Base-by-base conservation (phyloP, 2,329 filamentous ascomycete genomes). In the Aspergillus caelatus region DNA sequence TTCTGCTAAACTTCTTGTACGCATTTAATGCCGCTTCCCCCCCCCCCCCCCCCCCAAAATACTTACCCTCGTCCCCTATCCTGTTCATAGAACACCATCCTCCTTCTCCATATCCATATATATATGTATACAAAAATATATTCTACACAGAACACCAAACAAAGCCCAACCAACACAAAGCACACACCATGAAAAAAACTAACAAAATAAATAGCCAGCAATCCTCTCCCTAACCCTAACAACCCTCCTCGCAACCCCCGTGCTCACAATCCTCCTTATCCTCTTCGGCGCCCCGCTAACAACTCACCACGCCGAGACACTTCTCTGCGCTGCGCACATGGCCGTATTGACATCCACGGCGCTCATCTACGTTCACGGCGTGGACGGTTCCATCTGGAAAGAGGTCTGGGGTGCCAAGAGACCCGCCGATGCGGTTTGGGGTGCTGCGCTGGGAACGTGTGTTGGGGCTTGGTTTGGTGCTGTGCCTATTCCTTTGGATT, bases 401-500 rank as follows among this genome's bases (percentile, higher is more conserved):
- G 86, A 89, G 68, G 82, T 91, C 9, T 85, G 93, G 48, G 86
- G 89, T 26, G 86, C 91, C 21, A 83, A 88, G 56, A 81, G 89
- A 21, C 93, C 94, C 0, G 81, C 95, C 26, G 95, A 98, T 77
- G 91, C 94, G 74, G 88, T 92, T 0, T 95, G 93, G 79, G 94
- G 93, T 3, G 92, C 88, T 1, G 84, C 92, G 11, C 78, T 94
- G n/a, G 95, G 95, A 6, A 89, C 88, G 0, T 81, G 90, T 30
- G 72, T 94, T 1, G 95, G 95, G 7, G 93, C 92, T 46, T 98
- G 95, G 95, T 81, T 97, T 48, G 95, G 95, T 4, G 95, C 95
- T 9, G 88, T 98, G 59, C 95, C 96, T 0, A 98, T 99, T 70
- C 95, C 95, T 2, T 82, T 99, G 69, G 95, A 99, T 77, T 98